Percentiles rank a stretch among this genome's conserved stretches.
Conservation (phyloP, 306 rosid species). For the Neltuma alba region DNA sequence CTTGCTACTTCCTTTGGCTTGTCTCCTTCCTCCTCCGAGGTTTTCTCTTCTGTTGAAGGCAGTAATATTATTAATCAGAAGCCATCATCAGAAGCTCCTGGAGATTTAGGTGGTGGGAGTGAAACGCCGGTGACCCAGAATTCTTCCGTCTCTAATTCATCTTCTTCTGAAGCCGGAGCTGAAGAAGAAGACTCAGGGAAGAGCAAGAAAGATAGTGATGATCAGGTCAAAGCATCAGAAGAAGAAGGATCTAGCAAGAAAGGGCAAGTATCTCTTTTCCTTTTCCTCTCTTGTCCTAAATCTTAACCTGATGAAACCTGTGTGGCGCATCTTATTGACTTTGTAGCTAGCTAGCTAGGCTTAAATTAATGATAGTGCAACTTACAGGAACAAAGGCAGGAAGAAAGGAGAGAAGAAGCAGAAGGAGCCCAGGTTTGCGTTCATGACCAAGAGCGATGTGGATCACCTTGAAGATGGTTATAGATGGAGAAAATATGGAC, state of each 20-base stretch:
- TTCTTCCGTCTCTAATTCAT: conserved; percentile 66
- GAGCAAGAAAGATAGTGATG: conserved; percentile 47
- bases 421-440: conserved; percentile 77
- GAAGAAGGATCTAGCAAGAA: conserved; percentile 63
- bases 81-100: conserved; percentile 15
- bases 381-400: conserved; percentile 57
- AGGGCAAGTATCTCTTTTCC: conserved; percentile 42
- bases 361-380: conserved; percentile 35
- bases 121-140: conserved; percentile 53
- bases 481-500: conserved; percentile 92
- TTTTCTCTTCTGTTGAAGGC: conserved; percentile 52
- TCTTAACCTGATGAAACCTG: neutral
- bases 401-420: conserved; percentile 83
- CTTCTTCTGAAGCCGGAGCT: conserved; percentile 76
- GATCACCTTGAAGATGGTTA: conserved; percentile 93
- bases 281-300: neutral
- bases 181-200: conserved; percentile 76
- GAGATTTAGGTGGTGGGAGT: conserved; percentile 1
- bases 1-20: conserved; percentile 61
- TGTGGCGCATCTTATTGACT: neutral
- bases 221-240: conserved; percentile 23
- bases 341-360: neutral
- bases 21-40: conserved; percentile 71
- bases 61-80: conserved; percentile 33
- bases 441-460: conserved; percentile 91